phyloP scores from a whole-genome alignment of 768 basidiomycete genomes.

The Russula compacta region DNA sequence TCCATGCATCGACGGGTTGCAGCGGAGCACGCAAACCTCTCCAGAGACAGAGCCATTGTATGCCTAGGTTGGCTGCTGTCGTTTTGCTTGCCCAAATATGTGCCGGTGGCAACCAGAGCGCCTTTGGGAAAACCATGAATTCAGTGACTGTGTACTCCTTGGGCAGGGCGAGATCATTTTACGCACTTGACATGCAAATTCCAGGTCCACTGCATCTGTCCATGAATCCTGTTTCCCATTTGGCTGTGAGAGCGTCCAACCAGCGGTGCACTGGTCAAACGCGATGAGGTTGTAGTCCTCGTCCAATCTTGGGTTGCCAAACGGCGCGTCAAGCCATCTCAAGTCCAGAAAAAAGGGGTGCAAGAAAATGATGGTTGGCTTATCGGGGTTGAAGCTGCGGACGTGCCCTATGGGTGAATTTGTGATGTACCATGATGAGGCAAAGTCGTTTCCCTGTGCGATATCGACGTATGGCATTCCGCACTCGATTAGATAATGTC shows the following conservation, averaged over 20 bases:
- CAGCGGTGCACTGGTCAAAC: conserved; percentile 23
- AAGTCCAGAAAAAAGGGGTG: conserved; percentile 25
- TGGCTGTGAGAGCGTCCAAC: conserved; percentile 16
- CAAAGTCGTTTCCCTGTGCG: conserved; percentile 17
- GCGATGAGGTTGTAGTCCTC: conserved; percentile 24
- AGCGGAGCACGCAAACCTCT: conserved; percentile 5
- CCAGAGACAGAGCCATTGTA: conserved; percentile 9
- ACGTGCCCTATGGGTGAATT: conserved; percentile 23
- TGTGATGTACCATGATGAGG: conserved; percentile 25
- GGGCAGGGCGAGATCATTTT: background rate
- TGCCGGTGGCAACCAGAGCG: conserved; percentile 22
- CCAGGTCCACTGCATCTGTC: conserved; percentile 26
- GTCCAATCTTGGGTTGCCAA: conserved; percentile 23
- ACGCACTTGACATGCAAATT: conserved; percentile 20
- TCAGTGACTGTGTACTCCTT: background rate
- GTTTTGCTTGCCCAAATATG: conserved; percentile 25
- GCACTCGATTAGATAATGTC: too few relatives aligned
- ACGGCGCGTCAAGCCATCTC: conserved; percentile 24
- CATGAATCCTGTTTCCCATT: conserved; percentile 23
- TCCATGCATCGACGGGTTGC: background rate
- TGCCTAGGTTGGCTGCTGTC: conserved; percentile 20
- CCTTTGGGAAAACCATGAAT: background rate
- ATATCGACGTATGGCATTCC: conserved; percentile 22
- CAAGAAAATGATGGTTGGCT: conserved; percentile 24
- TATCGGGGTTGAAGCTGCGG: conserved; percentile 20